Evolutionary conservation across 179 eudicot genomes (phyloP), one percentile per base, ranked within the genome.

Genomic region (Silene vulgaris): DNA sequence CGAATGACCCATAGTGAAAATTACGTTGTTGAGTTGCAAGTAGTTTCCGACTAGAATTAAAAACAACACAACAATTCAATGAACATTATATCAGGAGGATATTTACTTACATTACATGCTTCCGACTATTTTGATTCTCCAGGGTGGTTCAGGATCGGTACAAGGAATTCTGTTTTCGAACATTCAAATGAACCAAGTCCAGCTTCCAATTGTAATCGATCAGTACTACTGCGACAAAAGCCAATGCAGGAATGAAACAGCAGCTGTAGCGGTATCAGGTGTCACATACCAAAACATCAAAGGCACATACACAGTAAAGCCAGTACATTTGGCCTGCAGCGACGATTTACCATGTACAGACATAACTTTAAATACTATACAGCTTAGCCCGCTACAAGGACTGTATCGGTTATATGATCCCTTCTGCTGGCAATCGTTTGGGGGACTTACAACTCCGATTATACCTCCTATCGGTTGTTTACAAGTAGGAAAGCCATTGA

Each of bases 121-220:
- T 35, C 40, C 7, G 1, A 35, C 16, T 11, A 48, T 48, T 57
- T 48, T 23, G n/a, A 62, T 70, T 56, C 23, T 71, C 8, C 90
- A 94, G 97, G 98, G 98, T 30, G 98, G 96, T 40, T 86, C 89
- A 60, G 98, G 98, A 23, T 87, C 91, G 3, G 98, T 90, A 37
- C 88, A 82, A 82, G 89, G 85, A 56, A 76, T 94, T 13, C 76
- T 87, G 43, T 92, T 92, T 77, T 88, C 96, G 65, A 94, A 94
- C 82, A 89, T 94, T 62, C 90, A 87, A 80, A 85, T 92, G 35
- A 80, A 84, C 13, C 90, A 90, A 80, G 99, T 95, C 35, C 81
- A 89, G 77, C 74, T 86, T 19, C 99, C 99, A 8, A 92, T 95
- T 1, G 84, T 95, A 14, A 95, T 95, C 16, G 97, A 95, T 82